Conservation (phyloP, 345 rosid genomes). For the Eucalyptus caleyi region DNA sequence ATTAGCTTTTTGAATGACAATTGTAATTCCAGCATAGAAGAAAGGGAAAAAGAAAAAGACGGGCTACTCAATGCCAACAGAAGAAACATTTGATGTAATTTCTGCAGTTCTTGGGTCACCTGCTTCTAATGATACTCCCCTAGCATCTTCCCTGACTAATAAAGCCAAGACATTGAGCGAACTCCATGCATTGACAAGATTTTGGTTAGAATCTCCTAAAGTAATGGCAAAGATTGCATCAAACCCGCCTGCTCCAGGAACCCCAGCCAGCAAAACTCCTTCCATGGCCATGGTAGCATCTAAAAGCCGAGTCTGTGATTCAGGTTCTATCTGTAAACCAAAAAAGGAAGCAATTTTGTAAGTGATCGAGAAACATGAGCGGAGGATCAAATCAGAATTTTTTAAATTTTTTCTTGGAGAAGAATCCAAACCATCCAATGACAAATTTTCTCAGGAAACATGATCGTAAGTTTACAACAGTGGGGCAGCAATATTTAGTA, state of each 20-base stretch:
- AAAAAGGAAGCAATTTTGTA: background rate
- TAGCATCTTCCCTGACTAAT: slow-evolving; percentile 88
- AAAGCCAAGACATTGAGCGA: slow-evolving; percentile 61
- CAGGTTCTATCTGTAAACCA: slow-evolving; percentile 81
- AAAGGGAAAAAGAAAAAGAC: background rate
- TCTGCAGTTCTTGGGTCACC: slow-evolving; percentile 64
- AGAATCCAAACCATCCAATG: background rate
- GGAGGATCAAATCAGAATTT: background rate
- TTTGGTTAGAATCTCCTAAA: slow-evolving; percentile 50
- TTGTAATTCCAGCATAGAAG: background rate
- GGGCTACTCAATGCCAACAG: slow-evolving; percentile 34
- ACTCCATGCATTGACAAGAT: slow-evolving; percentile 59
- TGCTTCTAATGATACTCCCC: slow-evolving; percentile 67
- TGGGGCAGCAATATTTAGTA: background rate
- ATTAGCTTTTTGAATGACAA: background rate
- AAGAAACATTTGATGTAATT: slow-evolving; percentile 48
- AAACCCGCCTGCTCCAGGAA: slow-evolving; percentile 98
- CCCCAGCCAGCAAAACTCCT: slow-evolving; percentile 87
- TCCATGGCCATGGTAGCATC: slow-evolving; percentile 74
- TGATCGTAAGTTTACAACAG: background rate
- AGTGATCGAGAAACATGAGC: background rate
- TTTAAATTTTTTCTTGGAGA: background rate
- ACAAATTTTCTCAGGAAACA: background rate
- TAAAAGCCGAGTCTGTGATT: slow-evolving; percentile 63
- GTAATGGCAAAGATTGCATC: slow-evolving; percentile 82